phyloP scores from a whole-genome alignment of 1,139 yeast species.

The Williopsis jadinii region DNA sequence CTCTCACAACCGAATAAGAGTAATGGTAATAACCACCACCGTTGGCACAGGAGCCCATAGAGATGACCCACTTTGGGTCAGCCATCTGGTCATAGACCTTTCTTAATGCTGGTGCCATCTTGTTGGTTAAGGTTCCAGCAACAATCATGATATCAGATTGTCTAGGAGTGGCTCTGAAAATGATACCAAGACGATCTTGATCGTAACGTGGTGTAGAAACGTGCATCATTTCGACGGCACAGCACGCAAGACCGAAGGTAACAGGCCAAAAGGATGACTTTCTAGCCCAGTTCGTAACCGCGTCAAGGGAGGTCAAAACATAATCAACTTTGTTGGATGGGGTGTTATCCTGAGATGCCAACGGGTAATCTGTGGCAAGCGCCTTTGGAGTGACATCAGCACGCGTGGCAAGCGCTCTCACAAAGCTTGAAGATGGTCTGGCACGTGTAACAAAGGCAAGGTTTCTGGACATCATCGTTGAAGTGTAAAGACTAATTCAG shows the following conservation, averaged over 20 bases:
- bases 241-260: conserved; percentile 86
- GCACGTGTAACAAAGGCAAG: background rate
- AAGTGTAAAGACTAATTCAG: background rate
- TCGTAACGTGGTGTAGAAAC: conserved; percentile 88
- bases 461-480: conserved; percentile 6
- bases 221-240: conserved; percentile 97
- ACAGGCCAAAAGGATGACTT: conserved; percentile 94
- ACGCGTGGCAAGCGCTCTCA: conserved; percentile 14
- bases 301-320: conserved; percentile 78
- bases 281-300: conserved; percentile 87
- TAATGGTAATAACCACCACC: conserved; percentile 94
- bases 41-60: conserved; percentile 93
- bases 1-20: conserved; percentile 83
- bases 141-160: conserved; percentile 92
- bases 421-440: background rate
- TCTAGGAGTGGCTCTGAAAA: conserved; percentile 92
- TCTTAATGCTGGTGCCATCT: conserved; percentile 91
- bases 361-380: conserved; percentile 45
- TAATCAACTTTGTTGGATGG: conserved; percentile 62
- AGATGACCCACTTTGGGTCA: conserved; percentile 82
- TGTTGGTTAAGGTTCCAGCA: conserved; percentile 87
- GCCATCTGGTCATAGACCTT: conserved; percentile 95
- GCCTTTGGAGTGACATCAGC: conserved; percentile 17
- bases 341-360: conserved; percentile 40
- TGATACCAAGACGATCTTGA: conserved; percentile 88